Evolutionary conservation across 2,329 filamentous ascomycete genomes (phyloP), one percentile per base, ranked within the genome.

Genomic region (Grosmannia clavigera): DNA sequence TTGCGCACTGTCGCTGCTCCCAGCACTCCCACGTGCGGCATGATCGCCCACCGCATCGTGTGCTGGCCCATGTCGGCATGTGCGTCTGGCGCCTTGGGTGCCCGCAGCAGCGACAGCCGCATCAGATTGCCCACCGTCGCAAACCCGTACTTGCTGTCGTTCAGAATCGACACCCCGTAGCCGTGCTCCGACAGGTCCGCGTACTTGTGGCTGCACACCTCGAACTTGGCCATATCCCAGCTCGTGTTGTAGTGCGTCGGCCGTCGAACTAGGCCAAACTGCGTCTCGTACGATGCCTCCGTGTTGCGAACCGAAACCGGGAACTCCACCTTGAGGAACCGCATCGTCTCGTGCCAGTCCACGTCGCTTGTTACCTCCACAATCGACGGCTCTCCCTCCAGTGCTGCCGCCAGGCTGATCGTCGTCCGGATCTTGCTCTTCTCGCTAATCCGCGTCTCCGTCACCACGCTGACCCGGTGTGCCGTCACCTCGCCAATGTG

Each of bases 271-370:
- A 96, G 84, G 66, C 92, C 92, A 69, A 90, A 97, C 68, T 96
- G 92, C 9, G 90, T 95, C 73, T 99, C 94, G 71, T 99, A 99
- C 14, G 85, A 89, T 38, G 94, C 94, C 73, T 96, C 91, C 0
- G 87, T 95, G 73, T 92, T 96, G 66, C 85, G 83, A 64, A 97
- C 81, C 68, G 95, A 87, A 64, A 96, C 92, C 0, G 94, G 92
- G 74, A 99, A 99, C 71, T 99, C 94, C 57, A 97, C 92, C 78
- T 99, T 99, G 69, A 99, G 81, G 79, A 97, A 97, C 70, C 94
- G 95, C 87, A 94, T 96, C 14, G 84, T 90, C 73, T 99, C 94
- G 66, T 87, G 88, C 94, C 94, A 99, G 70, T 96, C 90, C n/a
- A 97, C 89, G 66, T 95, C 90, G 57, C 86, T 87, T 50, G 84